Evolutionary conservation across 768 basidiomycete genomes (phyloP).

Genomic region (Roridomyces roridus): DNA sequence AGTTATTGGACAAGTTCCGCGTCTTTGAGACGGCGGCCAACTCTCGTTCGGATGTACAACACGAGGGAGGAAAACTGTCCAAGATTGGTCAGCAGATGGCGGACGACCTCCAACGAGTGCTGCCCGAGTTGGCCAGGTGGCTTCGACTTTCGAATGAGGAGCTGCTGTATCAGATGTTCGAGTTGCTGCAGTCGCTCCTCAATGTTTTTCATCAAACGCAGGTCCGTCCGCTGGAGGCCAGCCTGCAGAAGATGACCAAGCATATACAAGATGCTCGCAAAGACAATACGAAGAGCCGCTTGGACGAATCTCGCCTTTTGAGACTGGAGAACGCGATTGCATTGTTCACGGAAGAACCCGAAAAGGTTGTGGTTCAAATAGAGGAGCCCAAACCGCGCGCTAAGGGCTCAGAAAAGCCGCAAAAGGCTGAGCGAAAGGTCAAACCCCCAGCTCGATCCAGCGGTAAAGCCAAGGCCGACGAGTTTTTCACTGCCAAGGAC

Average conservation of each 20-base stretch:
- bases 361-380: constrained; percentile 28
- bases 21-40: constrained; percentile 77
- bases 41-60: constrained; percentile 32
- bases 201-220: constrained; percentile 73
- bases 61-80: constrained; percentile 56
- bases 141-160: constrained; percentile 92
- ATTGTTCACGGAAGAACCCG: constrained; percentile 56
- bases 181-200: constrained; percentile 80
- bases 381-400: background rate
- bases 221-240: constrained; percentile 58
- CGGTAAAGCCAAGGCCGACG: constrained; percentile 1
- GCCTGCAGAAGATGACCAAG: constrained; percentile 70
- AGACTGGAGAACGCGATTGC: constrained; percentile 72
- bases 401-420: background rate
- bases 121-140: constrained; percentile 86
- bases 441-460: constrained; percentile 6
- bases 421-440: constrained; percentile 7
- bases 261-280: constrained; percentile 66
- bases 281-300: constrained; percentile 55
- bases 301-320: constrained; percentile 62
- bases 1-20: constrained; percentile 81
- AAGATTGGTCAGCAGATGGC: constrained; percentile 77
- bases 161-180: constrained; percentile 86
- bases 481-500: constrained; percentile 31
- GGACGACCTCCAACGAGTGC: constrained; percentile 74